phyloP scores from a whole-genome alignment of 1,284 basidiomycete genomes.

The Schizophyllum commune region DNA sequence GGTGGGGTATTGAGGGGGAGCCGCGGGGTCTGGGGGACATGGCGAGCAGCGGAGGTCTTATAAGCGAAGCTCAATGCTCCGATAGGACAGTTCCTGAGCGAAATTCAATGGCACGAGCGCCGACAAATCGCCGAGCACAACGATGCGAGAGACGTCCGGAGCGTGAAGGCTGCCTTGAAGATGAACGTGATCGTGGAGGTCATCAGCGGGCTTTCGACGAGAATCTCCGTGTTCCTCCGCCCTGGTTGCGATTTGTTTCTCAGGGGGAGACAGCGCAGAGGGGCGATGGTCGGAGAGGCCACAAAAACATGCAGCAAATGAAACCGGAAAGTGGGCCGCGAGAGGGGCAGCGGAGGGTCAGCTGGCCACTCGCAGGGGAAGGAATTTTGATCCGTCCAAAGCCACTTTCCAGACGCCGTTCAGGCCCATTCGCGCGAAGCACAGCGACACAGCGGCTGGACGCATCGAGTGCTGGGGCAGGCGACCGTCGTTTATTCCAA shows the following conservation, averaged over 20 bases:
- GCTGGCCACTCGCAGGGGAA: too few species aligned
- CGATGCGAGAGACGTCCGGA: background rate
- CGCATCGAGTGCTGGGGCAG: background rate
- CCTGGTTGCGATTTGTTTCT: background rate
- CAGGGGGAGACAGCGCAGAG: background rate
- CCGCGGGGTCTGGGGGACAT: background rate
- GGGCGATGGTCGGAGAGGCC: too few species aligned
- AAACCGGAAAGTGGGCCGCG: too few species aligned
- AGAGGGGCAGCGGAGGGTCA: too few species aligned
- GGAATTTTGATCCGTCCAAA: too few species aligned
- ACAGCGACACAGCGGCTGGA: background rate
- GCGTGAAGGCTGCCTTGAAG: background rate
- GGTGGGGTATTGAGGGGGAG: slow-evolving; percentile 1
- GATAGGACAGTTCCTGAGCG: background rate
- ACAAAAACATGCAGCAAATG: too few species aligned
- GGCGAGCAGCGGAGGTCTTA: background rate
- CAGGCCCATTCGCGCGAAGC: too few species aligned
- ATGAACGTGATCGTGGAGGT: background rate
- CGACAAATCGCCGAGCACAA: background rate
- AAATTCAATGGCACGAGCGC: background rate
- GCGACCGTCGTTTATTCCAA: background rate
- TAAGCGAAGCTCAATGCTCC: background rate
- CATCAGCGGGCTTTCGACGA: background rate
- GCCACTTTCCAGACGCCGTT: too few species aligned
- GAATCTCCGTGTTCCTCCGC: background rate